Conservation (phyloP, 345 rosid species). For the Eucalyptus sp. region DNA sequence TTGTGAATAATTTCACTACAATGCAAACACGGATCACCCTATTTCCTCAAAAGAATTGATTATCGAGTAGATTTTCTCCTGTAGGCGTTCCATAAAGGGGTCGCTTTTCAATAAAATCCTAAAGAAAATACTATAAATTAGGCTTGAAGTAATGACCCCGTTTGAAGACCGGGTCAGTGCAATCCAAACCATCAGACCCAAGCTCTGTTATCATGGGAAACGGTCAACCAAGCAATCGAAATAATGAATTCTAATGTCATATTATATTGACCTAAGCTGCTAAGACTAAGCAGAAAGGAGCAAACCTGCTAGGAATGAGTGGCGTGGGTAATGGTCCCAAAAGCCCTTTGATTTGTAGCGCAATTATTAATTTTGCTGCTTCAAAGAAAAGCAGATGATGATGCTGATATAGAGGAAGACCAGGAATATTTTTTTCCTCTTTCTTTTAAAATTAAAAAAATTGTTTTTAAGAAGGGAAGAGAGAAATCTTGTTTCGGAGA, state of each 20-base stretch:
- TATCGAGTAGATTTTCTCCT: not conserved
- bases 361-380: not conserved
- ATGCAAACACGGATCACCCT: not conserved
- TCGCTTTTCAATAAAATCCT: not conserved
- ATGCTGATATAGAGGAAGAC: not conserved
- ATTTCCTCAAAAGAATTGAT: not conserved
- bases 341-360: not conserved
- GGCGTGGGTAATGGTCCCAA: not conserved
- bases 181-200: not conserved
- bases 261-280: not conserved
- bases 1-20: not conserved
- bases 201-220: not conserved
- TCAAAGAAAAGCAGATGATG: not conserved
- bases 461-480: not conserved
- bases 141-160: not conserved
- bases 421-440: not conserved
- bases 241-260: not conserved
- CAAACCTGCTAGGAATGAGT: not conserved
- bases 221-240: not conserved
- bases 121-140: not conserved
- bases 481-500: not conserved
- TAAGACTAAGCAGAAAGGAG: not conserved
- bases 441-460: not conserved
- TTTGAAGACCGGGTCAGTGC: not conserved
- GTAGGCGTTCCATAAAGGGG: not conserved